phyloP scores from a whole-genome alignment of 495 filamentous ascomycete genomes.

The Aspergillus nidulans region DNA sequence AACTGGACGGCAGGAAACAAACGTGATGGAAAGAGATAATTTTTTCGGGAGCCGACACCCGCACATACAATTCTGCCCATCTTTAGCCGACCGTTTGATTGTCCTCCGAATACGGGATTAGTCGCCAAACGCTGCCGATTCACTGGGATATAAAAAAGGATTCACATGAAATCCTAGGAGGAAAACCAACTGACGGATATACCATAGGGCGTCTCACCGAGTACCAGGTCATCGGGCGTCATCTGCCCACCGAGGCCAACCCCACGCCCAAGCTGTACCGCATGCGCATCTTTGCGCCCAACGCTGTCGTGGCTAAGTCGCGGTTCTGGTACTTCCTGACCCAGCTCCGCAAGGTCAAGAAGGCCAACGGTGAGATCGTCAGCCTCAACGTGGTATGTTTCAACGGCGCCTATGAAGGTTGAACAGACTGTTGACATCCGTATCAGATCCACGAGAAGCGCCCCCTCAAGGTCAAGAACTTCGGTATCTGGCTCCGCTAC shows the following conservation, averaged over 20 bases:
- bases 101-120: slow-evolving; percentile 7
- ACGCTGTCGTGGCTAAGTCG: slow-evolving; percentile 96
- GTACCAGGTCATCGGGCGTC: slow-evolving; percentile 99
- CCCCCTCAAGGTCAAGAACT: slow-evolving; percentile 99
- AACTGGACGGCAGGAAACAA: neutral
- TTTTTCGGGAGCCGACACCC: slow-evolving; percentile 3
- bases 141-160: slow-evolving; percentile 13
- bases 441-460: slow-evolving; percentile 93
- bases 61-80: neutral
- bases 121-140: slow-evolving; percentile 21
- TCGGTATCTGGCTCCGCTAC: slow-evolving; percentile 99
- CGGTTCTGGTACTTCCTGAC: slow-evolving; percentile 99
- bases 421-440: slow-evolving; percentile 16
- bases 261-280: slow-evolving; percentile 97
- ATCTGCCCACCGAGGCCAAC: slow-evolving; percentile 93
- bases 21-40: neutral
- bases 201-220: slow-evolving; percentile 90
- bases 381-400: slow-evolving; percentile 84
- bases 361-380: slow-evolving; percentile 98
- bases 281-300: slow-evolving; percentile 99
- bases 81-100: neutral
- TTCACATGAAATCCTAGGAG: slow-evolving; percentile 2
- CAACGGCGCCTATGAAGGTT: slow-evolving; percentile 3
- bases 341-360: slow-evolving; percentile 99
- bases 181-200: slow-evolving; percentile 35